Base-by-base conservation (phyloP, 176 grass and related monocot species). In the Bonia amplexicaulis region DNA sequence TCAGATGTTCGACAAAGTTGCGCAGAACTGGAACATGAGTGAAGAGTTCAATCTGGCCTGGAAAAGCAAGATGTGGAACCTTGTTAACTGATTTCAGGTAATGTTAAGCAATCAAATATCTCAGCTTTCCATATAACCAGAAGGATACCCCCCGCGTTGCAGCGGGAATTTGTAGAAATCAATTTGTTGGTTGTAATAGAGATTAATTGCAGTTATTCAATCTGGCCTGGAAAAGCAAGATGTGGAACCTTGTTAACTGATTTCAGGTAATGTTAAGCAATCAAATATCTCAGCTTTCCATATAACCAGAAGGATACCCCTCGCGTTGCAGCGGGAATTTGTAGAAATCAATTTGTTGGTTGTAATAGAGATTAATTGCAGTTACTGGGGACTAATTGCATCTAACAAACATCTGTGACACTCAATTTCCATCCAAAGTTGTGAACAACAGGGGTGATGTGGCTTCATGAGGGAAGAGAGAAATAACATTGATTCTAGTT, bases 1-100 rank as follows among this genome's bases (percentile, higher is more conserved):
- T 93, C 65, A 99, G 91, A 89, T 96, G 76, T 31, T 89, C 91
- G 2, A 96, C 88, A 87, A 99, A 99, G 79, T 99, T 96, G 33
- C 85, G 90, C 69, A 99, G 76, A 92, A 96, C 93, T 40, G 93
- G 90, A 13, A 96, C 91, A 92, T 99, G 96, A 49, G 91, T 91
- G 83, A 99, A 99, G 12, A 99, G 96, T 89, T 99, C 96, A 44
- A 99, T 99, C 74, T 99, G 93, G 86, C 96, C 96, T 99, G 90
- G 23, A 71, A 79, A 94, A 92, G 39, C 71, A 89, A 85, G 67
- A 67, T 35, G 44, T 13, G 19, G 27, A 76, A 54, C 20, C 40
- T 77, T 37, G 35, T 81, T 73, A 84, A 31, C 48, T 76, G 47
- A 35, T 74, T 75, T 76, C 13, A 59, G 15, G 13, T 80, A 4